Evolutionary conservation across 2,329 filamentous ascomycete species (phyloP), one percentile per base, ranked within the genome.

Genomic region (Trichoderma atroviride): DNA sequence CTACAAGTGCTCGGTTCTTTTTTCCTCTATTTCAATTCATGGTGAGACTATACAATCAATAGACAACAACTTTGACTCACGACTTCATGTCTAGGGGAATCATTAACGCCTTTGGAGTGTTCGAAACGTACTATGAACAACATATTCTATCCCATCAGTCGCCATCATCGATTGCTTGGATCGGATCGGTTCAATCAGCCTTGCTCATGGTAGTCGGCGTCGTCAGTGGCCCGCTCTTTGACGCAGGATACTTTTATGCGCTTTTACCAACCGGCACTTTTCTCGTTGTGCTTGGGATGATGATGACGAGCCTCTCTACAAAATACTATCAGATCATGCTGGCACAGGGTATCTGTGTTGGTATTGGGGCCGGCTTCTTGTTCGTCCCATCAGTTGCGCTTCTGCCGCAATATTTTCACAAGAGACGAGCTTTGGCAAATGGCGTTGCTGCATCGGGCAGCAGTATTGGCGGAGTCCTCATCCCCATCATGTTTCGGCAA

Each of bases 71-170:
- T 5, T 50, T 50, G 2, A 11, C 43, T 52, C 2, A 50, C 13
- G 1, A 1, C 5, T 50, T 35, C n/a, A 52, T 24, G 1, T 35
- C 2, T 19, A 62, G 59, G 59, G 79, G 80, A 1, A 73, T 81
- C 3, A 68, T 79, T 40, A 79, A 75, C 69, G 73, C 83, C 7
- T 88, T 86, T 68, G 84, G 85, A 7, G 82, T 85, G 2, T 89
- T 85, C 72, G 85, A 89, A 72, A 83, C 83, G 2, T 87, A 87
- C 77, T 89, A 88, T 72, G 74, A 79, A 64, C 79, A 77, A 40
- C 80, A 76, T 11, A 76, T 58, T 22, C 61, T 74, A 10, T 71
- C 68, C 3, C 10, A 65, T 78, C 79, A 71, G 71, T 79, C 57
- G 70, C 85, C 74, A 66, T 74, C 69, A 57, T 74, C 24, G 74